Evolutionary conservation across 2,329 filamentous ascomycete genomes (phyloP).

Genomic region (Chrysosporium queenslandicum): DNA sequence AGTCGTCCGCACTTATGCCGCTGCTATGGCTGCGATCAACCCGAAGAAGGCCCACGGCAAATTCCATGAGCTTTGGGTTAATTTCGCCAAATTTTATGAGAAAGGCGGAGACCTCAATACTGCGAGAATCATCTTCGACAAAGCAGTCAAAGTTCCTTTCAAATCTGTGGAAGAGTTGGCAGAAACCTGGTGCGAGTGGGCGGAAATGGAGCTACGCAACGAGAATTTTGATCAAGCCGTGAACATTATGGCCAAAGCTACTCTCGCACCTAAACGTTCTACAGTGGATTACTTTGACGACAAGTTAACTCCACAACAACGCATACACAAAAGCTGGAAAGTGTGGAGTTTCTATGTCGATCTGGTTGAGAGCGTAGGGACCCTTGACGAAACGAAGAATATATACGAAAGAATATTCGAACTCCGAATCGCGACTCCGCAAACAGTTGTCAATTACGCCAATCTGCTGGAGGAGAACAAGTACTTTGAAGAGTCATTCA

Average conservation of each 20-base stretch:
- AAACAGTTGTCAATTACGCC: conserved; percentile 97
- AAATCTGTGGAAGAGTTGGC: conserved; percentile 95
- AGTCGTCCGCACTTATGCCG: conserved; percentile 86
- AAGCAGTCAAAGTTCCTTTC: conserved; percentile 94
- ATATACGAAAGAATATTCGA: conserved; percentile 98
- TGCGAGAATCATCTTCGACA: conserved; percentile 89
- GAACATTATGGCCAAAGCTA: conserved; percentile 92
- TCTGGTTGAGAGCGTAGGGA: conserved; percentile 86
- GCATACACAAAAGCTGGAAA: conserved; percentile 99
- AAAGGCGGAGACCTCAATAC: conserved; percentile 71
- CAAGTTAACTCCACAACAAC: conserved; percentile 80
- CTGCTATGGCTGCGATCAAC: conserved; percentile 83
- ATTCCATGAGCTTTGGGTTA: conserved; percentile 91
- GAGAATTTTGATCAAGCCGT: conserved; percentile 94
- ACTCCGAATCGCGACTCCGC: conserved; percentile 90
- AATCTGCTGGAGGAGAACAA: conserved; percentile 88
- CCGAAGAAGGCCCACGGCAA: conserved; percentile 90
- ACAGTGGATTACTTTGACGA: conserved; percentile 99
- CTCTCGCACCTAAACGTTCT: conserved; percentile 93
- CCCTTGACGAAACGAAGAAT: conserved; percentile 81
- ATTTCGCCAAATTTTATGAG: conserved; percentile 97
- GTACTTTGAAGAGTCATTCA: conserved; percentile 96
- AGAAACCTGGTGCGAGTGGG: conserved; percentile 99
- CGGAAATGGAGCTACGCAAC: conserved; percentile 91
- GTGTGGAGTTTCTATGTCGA: conserved; percentile 99